Base-by-base conservation (phyloP, 176 grass and related monocot genomes). In the Neostapfia colusana region DNA sequence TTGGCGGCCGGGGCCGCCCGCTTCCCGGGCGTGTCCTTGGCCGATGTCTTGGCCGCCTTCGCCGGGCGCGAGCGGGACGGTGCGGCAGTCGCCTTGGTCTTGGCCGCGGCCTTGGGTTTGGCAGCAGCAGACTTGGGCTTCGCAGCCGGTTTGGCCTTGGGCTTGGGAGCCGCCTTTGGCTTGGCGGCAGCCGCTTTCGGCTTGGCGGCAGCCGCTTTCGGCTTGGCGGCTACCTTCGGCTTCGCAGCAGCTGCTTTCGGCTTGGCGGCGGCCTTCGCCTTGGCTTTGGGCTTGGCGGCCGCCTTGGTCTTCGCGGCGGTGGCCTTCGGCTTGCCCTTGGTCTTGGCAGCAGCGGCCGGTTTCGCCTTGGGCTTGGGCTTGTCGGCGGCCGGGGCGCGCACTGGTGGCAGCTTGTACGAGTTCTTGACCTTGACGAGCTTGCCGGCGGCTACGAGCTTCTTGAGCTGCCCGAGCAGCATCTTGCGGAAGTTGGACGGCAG, bases 351-450 rank as follows among this genome's bases (percentile, higher is more conserved):
- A 31, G 31, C 31, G 3, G 31, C 31, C 31, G 31, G 31, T 3
- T 31, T 31, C 31, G 31, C 25, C 62, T 31, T 31, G 31, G 31
- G 31, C 31, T 88, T 84, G 3, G 85, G 79, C 80, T 63, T 82
- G 44, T 13, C 27, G 3, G 69, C 10, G 8, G 34, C 74, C 0
- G 82, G 65, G 4, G 79, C 31, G 2, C 43, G 84, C 7, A 55
- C 16, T 5, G 92, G 0, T 12, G 85, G 46, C 42, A 92, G 17
- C 84, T 95, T 95, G 81, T 72, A 95, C 3, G 86, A 95, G 17
- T 63, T 75, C 80, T 95, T 91, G 1, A 95, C 84, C 84, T 95
- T 95, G 37, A 73, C 85, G 7, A 95, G 81, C 75, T 95, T 95
- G 27, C 89, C 92, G 25, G 55, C 50, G 12, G 92, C 81, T 65